These are phyloP conservation scores for Cladosporium sp. DNA, from an alignment of 2,329 filamentous ascomycete species.

Conservation along the genomic window DNA sequence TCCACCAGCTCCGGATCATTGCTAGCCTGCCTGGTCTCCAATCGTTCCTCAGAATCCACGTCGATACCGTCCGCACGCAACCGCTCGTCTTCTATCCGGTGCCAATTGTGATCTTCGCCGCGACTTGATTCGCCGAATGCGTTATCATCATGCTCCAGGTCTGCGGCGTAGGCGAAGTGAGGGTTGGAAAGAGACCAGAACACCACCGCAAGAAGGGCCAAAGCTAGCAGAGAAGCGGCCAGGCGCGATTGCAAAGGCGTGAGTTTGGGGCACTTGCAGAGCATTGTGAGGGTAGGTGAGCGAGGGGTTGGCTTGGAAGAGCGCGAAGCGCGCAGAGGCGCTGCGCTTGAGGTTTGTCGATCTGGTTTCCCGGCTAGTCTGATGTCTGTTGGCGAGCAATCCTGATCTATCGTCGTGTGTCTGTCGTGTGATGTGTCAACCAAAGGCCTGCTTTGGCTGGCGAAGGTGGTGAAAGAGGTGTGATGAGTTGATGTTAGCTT, in stretches of 20 bases:
- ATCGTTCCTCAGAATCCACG: constrained; percentile 23
- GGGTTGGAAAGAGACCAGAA: constrained; percentile 58
- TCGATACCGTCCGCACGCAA: constrained; percentile 25
- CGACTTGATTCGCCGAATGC: constrained; percentile 32
- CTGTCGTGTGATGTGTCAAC: no score
- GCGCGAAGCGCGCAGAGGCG: constrained; percentile 15
- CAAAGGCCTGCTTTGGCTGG: no score
- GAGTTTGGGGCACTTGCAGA: constrained; percentile 47
- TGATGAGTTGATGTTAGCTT: no score
- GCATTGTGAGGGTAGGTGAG: constrained; percentile 16
- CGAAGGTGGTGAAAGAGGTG: no score
- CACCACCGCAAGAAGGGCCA: constrained; percentile 55
- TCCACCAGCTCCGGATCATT: constrained; percentile 4
- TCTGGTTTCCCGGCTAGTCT: background rate
- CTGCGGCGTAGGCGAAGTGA: constrained; percentile 58
- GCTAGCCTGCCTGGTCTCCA: constrained; percentile 37
- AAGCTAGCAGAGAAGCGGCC: constrained; percentile 60
- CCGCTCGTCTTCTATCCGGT: constrained; percentile 38
- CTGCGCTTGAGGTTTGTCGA: background rate
- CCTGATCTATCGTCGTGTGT: no score
- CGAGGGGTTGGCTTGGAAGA: background rate
- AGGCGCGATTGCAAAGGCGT: constrained; percentile 68
- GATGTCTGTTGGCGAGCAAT: no score
- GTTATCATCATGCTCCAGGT: constrained; percentile 36
- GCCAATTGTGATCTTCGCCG: constrained; percentile 44